Percentiles rank a stretch among this genome's conserved stretches.
phyloP scores from a whole-genome alignment of 371 early-diverging fungal species.

The Apophysomyces ossiformis region DNA sequence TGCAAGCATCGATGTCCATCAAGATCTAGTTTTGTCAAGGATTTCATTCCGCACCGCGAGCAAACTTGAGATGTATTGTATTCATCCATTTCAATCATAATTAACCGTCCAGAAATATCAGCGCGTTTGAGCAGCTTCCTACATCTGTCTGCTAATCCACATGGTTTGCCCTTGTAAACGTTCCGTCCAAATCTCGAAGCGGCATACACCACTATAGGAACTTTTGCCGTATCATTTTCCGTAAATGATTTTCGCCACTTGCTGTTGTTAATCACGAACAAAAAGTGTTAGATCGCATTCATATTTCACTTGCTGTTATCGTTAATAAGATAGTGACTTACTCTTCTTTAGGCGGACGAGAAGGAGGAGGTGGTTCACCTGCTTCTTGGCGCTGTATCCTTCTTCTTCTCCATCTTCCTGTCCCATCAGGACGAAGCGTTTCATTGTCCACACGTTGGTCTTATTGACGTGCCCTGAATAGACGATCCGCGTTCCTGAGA shows the following conservation, averaged over 20 bases:
- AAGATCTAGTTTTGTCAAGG: not conserved
- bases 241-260: too few relatives aligned
- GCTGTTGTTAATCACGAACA: too few relatives aligned
- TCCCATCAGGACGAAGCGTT: too few relatives aligned
- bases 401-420: not conserved
- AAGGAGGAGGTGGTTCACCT: not conserved
- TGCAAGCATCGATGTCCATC: not conserved
- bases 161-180: too few relatives aligned
- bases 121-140: not conserved
- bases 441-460: too few relatives aligned
- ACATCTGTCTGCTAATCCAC: not conserved
- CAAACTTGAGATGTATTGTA: conserved; percentile 8
- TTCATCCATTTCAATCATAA: not conserved
- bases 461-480: too few relatives aligned
- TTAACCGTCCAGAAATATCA: not conserved
- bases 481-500: too few relatives aligned
- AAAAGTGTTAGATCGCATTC: too few relatives aligned
- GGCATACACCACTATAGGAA: not conserved
- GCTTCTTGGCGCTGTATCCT: not conserved
- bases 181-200: not conserved
- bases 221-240: not conserved
- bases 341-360: not conserved
- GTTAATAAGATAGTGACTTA: not conserved
- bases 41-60: not conserved
- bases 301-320: not conserved